A percentile compares a stretch with the other conserved stretches of the same genome.
Evolutionary conservation across 208 protist genomes (phyloP).

Genomic region (Acanthamoeba lugdunensis): DNA sequence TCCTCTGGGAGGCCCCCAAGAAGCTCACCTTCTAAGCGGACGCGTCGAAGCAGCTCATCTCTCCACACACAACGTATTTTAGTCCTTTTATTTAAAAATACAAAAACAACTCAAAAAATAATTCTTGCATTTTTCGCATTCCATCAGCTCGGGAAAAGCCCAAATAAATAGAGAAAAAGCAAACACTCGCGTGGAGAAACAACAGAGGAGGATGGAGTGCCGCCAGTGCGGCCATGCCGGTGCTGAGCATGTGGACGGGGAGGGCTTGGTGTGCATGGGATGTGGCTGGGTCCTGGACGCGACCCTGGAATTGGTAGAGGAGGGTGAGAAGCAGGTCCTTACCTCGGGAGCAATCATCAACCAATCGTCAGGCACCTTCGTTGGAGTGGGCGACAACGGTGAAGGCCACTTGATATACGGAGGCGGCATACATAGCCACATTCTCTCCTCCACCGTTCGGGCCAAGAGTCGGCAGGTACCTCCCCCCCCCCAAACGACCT

Average conservation of each 20-base stretch:
- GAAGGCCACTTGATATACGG: not conserved
- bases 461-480: not conserved
- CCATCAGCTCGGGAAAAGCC: too few relatives aligned
- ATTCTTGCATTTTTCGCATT: too few relatives aligned
- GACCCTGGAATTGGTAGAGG: not conserved
- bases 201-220: too few relatives aligned
- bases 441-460: too few relatives aligned
- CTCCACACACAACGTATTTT: not conserved
- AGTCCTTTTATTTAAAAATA: not conserved
- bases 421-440: not conserved
- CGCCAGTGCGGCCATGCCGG: too few relatives aligned
- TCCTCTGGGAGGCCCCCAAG: conserved; percentile 98
- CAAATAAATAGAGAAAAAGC: too few relatives aligned
- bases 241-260: not conserved
- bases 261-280: not conserved
- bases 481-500: not conserved
- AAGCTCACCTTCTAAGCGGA: conserved; percentile 89
- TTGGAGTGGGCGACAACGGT: not conserved
- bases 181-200: too few relatives aligned
- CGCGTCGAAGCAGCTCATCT: not conserved
- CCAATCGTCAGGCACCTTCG: not conserved
- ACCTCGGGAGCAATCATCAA: not conserved
- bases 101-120: not conserved
- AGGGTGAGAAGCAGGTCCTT: not conserved
- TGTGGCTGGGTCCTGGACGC: conserved; percentile 15